These are phyloP conservation scores for Alnus rubra DNA, from an alignment of 306 rosid genomes.

Conservation along the genomic window DNA sequence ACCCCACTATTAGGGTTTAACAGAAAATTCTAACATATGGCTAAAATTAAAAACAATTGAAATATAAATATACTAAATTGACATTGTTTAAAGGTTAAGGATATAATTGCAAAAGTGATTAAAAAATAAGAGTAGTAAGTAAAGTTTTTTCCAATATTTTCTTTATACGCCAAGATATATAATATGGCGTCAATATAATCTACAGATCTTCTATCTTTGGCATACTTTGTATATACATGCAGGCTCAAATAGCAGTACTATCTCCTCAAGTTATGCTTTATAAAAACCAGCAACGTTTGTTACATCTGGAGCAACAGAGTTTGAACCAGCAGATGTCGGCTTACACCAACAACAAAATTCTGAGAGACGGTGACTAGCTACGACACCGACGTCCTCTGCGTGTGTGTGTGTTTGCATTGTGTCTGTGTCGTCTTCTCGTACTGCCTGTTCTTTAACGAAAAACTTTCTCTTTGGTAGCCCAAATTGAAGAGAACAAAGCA, in stretches of 20 bases:
- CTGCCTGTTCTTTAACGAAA: background rate
- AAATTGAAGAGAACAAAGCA: slow-evolving; percentile 43
- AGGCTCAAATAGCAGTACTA: slow-evolving; percentile 39
- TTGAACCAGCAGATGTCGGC: slow-evolving; percentile 34
- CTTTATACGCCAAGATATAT: too few species aligned
- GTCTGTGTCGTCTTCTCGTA: background rate
- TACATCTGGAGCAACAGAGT: slow-evolving; percentile 38
- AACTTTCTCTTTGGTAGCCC: slow-evolving; percentile 27
- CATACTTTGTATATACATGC: slow-evolving; percentile 5
- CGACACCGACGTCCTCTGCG: background rate
- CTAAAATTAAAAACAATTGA: too few species aligned
- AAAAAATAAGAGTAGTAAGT: too few species aligned
- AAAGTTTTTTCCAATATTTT: background rate
- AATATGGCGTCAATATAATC: too few species aligned
- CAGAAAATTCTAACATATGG: too few species aligned
- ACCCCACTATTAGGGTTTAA: too few species aligned
- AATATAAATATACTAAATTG: too few species aligned
- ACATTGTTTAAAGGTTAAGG: too few species aligned
- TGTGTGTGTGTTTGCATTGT: background rate
- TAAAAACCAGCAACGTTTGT: slow-evolving; percentile 5
- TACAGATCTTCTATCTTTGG: background rate
- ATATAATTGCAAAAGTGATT: too few species aligned
- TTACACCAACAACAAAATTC: slow-evolving; percentile 2
- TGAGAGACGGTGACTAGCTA: slow-evolving; percentile 41
- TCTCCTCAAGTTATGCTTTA: slow-evolving; percentile 33